These are phyloP conservation scores for Sporothrix brunneoviolacea DNA, from an alignment of 2,329 filamentous ascomycete species.

Conservation along the genomic window DNA sequence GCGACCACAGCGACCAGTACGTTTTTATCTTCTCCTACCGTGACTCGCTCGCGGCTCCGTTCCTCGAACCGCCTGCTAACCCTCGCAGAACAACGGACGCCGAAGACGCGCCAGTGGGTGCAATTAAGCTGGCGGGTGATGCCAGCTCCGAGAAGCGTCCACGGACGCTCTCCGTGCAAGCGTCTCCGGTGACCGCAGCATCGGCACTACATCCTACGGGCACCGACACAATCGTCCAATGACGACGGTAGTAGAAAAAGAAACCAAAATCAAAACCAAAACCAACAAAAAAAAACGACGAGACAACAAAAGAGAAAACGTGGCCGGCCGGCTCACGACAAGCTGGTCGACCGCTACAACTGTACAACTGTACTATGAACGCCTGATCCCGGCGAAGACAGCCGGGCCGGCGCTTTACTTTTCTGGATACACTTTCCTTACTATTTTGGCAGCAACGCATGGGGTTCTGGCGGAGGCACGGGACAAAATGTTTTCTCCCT, in stretches of 20 bases:
- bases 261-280: too few relatives aligned
- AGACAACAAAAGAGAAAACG: too few relatives aligned
- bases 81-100: neutral
- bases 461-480: slow-evolving; percentile 4
- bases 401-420: neutral
- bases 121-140: slow-evolving; percentile 18
- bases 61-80: neutral
- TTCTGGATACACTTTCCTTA: neutral
- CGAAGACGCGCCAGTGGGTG: slow-evolving; percentile 18
- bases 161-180: slow-evolving; percentile 16
- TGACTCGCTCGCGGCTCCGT: neutral
- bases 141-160: slow-evolving; percentile 8
- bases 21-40: slow-evolving; percentile 2
- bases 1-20: slow-evolving; percentile 19
- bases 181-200: slow-evolving; percentile 6
- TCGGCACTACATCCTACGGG: neutral
- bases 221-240: neutral
- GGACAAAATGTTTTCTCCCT: neutral
- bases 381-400: neutral
- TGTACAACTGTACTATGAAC: neutral
- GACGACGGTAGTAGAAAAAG: too few relatives aligned
- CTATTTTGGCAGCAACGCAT: slow-evolving; percentile 10
- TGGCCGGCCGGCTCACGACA: neutral
- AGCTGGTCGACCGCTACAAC: neutral
- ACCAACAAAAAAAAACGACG: too few relatives aligned